Evolutionary conservation across 495 filamentous ascomycete genomes (phyloP).

Genomic region (Neurospora cerealis): DNA sequence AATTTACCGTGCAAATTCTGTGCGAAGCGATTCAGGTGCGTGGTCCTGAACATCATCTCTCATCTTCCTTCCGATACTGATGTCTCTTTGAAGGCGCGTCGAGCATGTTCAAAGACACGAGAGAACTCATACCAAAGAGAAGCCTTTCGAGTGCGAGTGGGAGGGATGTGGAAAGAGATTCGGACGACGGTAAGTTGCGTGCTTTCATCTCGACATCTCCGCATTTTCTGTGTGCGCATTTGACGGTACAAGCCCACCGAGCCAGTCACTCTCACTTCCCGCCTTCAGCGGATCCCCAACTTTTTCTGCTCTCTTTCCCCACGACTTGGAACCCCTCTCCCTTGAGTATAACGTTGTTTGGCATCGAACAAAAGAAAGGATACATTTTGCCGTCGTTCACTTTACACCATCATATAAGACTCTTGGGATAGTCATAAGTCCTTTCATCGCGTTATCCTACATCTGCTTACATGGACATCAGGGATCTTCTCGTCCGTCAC

Average conservation of each 20-base stretch:
- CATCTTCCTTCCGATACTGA: slow-evolving; percentile 23
- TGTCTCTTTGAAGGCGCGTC: slow-evolving; percentile 38
- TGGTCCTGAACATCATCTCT: background rate
- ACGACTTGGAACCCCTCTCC: background rate
- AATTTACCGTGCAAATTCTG: slow-evolving; percentile 46
- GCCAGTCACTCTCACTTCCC: slow-evolving; percentile 3
- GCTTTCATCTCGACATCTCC: slow-evolving; percentile 1
- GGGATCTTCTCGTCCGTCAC: slow-evolving; percentile 63
- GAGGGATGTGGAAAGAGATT: slow-evolving; percentile 47
- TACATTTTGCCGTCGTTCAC: background rate
- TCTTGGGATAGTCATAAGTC: background rate
- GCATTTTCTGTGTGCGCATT: slow-evolving; percentile 1
- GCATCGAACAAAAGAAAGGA: background rate
- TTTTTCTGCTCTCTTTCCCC: slow-evolving; percentile 3
- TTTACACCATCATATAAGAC: background rate
- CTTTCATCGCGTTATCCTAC: slow-evolving; percentile 5
- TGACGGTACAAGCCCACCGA: background rate
- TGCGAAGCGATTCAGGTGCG: slow-evolving; percentile 46
- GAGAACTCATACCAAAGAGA: slow-evolving; percentile 52
- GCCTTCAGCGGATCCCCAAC: slow-evolving; percentile 3
- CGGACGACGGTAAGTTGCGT: slow-evolving; percentile 40
- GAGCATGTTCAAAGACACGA: slow-evolving; percentile 53
- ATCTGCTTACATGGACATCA: slow-evolving; percentile 47
- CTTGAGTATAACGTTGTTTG: background rate
- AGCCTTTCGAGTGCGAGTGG: slow-evolving; percentile 46